Evolutionary conservation across 1,284 basidiomycete genomes (phyloP).

Genomic region (Pulchroboletus neoregius): DNA sequence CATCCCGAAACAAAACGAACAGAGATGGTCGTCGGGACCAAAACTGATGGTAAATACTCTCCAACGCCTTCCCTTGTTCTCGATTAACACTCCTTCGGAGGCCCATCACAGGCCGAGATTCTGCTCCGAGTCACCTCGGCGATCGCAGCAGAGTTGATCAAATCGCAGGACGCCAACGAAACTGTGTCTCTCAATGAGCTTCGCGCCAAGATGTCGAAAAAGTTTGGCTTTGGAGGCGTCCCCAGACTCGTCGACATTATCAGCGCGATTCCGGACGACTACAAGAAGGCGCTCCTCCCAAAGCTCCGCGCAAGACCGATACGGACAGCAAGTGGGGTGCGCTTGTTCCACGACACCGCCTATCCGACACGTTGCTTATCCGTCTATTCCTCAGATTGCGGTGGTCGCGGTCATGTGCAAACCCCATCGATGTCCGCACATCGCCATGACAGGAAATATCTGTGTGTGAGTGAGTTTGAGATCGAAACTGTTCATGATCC

Average conservation of each 20-base stretch:
- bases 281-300: slow-evolving; percentile 88
- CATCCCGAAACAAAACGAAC: too few species aligned
- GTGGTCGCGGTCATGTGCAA: slow-evolving; percentile 99
- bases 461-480: slow-evolving; percentile 69
- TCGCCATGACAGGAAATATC: slow-evolving; percentile 99
- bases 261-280: slow-evolving; percentile 96
- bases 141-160: slow-evolving; percentile 91
- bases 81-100: slow-evolving; percentile 34
- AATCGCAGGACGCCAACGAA: slow-evolving; percentile 75
- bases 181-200: slow-evolving; percentile 86
- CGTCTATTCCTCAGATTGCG: slow-evolving; percentile 62
- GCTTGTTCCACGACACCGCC: slow-evolving; percentile 25
- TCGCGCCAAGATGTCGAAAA: slow-evolving; percentile 86
- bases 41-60: slow-evolving; percentile 34
- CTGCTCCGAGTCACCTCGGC: slow-evolving; percentile 91
- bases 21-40: slow-evolving; percentile 41
- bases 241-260: slow-evolving; percentile 97
- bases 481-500: background rate
- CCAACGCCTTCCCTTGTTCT: background rate
- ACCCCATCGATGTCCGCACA: slow-evolving; percentile 98
- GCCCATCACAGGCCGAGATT: slow-evolving; percentile 85
- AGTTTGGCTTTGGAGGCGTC: slow-evolving; percentile 81
- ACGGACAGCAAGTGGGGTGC: slow-evolving; percentile 92
- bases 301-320: slow-evolving; percentile 94
- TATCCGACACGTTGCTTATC: slow-evolving; percentile 7